These are phyloP conservation scores for Gastrolobium bilobum DNA, from an alignment of 306 rosid species.

Conservation along the genomic window DNA sequence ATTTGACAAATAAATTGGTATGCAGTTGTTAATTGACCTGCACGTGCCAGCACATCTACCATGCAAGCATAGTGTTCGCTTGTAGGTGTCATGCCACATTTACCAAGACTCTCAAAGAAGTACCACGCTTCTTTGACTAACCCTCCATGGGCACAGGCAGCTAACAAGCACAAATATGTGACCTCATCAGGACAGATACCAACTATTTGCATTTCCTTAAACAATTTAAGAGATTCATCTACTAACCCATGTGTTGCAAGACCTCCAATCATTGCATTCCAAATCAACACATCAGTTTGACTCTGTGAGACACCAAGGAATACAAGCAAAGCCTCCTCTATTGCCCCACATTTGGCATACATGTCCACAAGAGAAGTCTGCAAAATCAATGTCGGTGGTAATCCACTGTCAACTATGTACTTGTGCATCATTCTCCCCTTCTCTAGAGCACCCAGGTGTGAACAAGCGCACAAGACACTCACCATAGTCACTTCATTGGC, in stretches of 20 bases:
- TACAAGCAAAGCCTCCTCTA: conserved; percentile 70
- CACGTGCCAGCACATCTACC: conserved; percentile 82
- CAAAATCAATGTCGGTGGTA: conserved; percentile 67
- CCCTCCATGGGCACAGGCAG: conserved; percentile 86
- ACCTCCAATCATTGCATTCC: conserved; percentile 90
- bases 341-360: conserved; percentile 90
- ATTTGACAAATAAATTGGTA: conserved; percentile 71
- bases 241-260: conserved; percentile 80
- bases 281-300: conserved; percentile 70
- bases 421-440: conserved; percentile 67
- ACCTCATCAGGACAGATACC: conserved; percentile 75
- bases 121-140: conserved; percentile 77
- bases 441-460: conserved; percentile 81
- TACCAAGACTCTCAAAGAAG: conserved; percentile 67
- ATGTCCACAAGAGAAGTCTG: conserved; percentile 84
- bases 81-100: conserved; percentile 63
- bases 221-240: conserved; percentile 62
- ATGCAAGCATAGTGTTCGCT: conserved; percentile 81
- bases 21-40: conserved; percentile 69
- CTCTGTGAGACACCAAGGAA: conserved; percentile 56
- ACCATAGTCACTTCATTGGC: conserved; percentile 87
- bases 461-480: conserved; percentile 79
- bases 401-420: conserved; percentile 59
- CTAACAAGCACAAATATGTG: conserved; percentile 81
- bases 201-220: conserved; percentile 64